phyloP scores from a whole-genome alignment of 495 filamentous ascomycete genomes.

The Trichoderma reesei region DNA sequence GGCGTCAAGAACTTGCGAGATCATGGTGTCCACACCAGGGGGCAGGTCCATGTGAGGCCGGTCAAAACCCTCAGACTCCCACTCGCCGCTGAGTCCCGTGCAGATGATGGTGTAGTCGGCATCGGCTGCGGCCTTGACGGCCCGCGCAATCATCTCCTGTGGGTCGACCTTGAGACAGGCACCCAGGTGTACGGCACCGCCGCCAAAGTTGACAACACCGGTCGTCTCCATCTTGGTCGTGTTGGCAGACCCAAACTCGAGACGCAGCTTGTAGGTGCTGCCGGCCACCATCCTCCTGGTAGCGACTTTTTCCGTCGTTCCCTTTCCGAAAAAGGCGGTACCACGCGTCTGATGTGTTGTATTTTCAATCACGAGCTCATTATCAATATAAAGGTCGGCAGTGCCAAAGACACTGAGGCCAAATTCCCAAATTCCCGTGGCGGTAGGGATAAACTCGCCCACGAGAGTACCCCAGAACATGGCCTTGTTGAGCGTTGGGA shows the following conservation, averaged over 20 bases:
- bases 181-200: background rate
- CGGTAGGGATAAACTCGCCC: background rate
- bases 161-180: background rate
- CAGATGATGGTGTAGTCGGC: slow-evolving; percentile 71
- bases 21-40: slow-evolving; percentile 43
- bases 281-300: slow-evolving; percentile 46
- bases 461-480: background rate
- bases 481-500: background rate
- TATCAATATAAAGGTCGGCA: slow-evolving; percentile 54
- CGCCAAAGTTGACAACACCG: background rate
- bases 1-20: slow-evolving; percentile 56
- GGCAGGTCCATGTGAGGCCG: slow-evolving; percentile 77
- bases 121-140: slow-evolving; percentile 54
- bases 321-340: slow-evolving; percentile 49
- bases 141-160: slow-evolving; percentile 20
- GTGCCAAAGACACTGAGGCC: slow-evolving; percentile 58
- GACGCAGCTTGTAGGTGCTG: slow-evolving; percentile 46
- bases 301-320: slow-evolving; percentile 49
- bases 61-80: slow-evolving; percentile 84
- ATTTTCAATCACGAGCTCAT: slow-evolving; percentile 56
- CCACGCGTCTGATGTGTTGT: slow-evolving; percentile 49
- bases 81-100: slow-evolving; percentile 73
- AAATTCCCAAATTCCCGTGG: slow-evolving; percentile 32
- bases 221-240: background rate
- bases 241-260: slow-evolving; percentile 53